Evolutionary conservation across 352 stramenopile genomes (phyloP), one percentile per base, ranked within the genome.

Genomic region (Pythium periplocum): DNA sequence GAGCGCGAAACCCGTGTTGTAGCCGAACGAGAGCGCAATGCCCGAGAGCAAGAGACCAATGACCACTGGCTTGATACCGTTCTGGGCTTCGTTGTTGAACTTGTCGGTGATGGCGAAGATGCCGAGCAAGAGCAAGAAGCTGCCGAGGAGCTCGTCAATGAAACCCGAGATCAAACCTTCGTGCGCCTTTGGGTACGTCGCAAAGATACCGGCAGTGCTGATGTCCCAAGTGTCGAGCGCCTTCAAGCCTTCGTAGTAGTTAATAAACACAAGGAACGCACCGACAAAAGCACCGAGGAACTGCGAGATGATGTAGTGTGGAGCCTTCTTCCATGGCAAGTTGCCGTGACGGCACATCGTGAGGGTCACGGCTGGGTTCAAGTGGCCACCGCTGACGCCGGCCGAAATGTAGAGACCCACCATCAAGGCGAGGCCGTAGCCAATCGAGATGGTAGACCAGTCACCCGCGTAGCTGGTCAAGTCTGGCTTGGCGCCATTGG

Each of bases 1-100:
- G 48, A 85, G 61, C n/a, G 80, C 75, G 44, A 88, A 86, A 7
- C 80, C 80, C 38, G 80, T 90, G 73, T 90, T 89, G 71, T 85
- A 87, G 12, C 71, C 80, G 47, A 90, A 90, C 5, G 73, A 86
- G 41, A 90, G 73, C 8, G 79, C 79, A 49, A 90, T 90, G n/a
- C 76, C 75, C 12, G 71, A 74, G 36, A 90, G 68, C n/a, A 88
- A 69, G 36, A 90, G 57, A 2, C 80, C 80, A 44, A 90, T 88
- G 26, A 84, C 77, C 6, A 84, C 69, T 6, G 80, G 80, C 59
- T 85, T 83, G 51, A 79, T 83, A 45, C 80, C 73, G 37, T 76
- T 78, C 38, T 79, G 68, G 3, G 79, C 78, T 40, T 78, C 72
- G 43, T 83, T 82, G 69, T 91, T 89, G 68, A 78, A 73, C 59